phyloP scores from a whole-genome alignment of 495 filamentous ascomycete genomes.

The Xylaria nigripes region DNA sequence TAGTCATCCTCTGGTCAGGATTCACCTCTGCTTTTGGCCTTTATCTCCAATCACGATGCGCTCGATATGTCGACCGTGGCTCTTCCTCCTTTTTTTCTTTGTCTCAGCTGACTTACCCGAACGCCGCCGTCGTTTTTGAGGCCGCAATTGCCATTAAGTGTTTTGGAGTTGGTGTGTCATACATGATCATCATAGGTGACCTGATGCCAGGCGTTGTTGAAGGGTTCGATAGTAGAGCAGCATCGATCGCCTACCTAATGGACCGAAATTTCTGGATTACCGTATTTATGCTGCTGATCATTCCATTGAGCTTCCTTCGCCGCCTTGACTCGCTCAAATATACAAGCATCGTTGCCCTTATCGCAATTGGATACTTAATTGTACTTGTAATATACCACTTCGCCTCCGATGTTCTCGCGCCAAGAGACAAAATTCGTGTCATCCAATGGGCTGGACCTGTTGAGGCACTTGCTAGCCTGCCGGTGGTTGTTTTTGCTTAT shows the following conservation, averaged over 20 bases:
- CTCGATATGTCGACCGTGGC: conserved; percentile 83
- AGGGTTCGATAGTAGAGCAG: conserved; percentile 54
- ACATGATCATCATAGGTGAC: conserved; percentile 97
- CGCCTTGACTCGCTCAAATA: conserved; percentile 94
- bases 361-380: conserved; percentile 90
- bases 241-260: conserved; percentile 57
- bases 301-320: conserved; percentile 85
- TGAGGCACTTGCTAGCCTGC: conserved; percentile 73
- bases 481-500: conserved; percentile 95
- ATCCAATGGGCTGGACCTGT: conserved; percentile 72
- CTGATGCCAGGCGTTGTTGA: conserved; percentile 90
- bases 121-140: conserved; percentile 92
- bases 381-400: conserved; percentile 89
- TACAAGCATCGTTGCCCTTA: conserved; percentile 82
- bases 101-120: conserved; percentile 93
- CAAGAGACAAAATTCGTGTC: conserved; percentile 63
- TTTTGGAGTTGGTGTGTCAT: conserved; percentile 94
- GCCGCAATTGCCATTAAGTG: conserved; percentile 95
- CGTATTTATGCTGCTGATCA: conserved; percentile 93
- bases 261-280: conserved; percentile 97
- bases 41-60: conserved; percentile 88
- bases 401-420: conserved; percentile 63
- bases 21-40: conserved; percentile 83
- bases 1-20: conserved; percentile 87
- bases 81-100: conserved; percentile 75